These are phyloP conservation scores for Myriosclerotinia scirpicola DNA, from an alignment of 2,329 filamentous ascomycete genomes.

Conservation along the genomic window DNA sequence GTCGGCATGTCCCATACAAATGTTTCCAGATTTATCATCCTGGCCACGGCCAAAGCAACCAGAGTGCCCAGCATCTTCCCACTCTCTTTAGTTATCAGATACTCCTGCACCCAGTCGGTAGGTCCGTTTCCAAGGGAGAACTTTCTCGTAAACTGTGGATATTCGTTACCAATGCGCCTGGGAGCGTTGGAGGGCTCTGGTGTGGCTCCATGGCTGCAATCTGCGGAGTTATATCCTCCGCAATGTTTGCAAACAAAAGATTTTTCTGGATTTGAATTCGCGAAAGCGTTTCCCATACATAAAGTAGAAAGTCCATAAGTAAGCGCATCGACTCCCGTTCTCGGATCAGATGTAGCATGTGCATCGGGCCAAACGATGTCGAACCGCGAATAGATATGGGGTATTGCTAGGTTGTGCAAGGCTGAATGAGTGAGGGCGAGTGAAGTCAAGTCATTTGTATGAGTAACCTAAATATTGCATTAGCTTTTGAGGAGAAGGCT, in stretches of 20 bases:
- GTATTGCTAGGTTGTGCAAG: constrained; percentile 71
- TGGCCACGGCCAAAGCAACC: constrained; percentile 74
- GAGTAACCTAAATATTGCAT: constrained; percentile 58
- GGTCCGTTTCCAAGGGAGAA: constrained; percentile 86
- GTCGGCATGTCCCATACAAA: constrained; percentile 92
- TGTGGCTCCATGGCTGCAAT: constrained; percentile 34
- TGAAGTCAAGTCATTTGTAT: constrained; percentile 79
- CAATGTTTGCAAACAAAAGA: constrained; percentile 40
- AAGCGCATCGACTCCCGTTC: constrained; percentile 75
- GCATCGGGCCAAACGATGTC: constrained; percentile 87
- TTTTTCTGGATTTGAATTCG: constrained; percentile 28
- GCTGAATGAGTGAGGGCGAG: constrained; percentile 76
- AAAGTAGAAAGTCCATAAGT: constrained; percentile 80
- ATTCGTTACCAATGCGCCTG: constrained; percentile 66
- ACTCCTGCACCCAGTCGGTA: constrained; percentile 74
- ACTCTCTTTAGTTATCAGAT: constrained; percentile 77
- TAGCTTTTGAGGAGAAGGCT: constrained; percentile 3
- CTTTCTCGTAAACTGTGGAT: constrained; percentile 75
- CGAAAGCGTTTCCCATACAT: constrained; percentile 68
- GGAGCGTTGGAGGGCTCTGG: constrained; percentile 30
- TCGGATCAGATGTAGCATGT: constrained; percentile 60
- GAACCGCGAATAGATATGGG: constrained; percentile 80
- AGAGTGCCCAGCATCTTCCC: constrained; percentile 88
- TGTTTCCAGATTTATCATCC: constrained; percentile 78
- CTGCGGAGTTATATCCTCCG: constrained; percentile 35